phyloP scores from a whole-genome alignment of 2,329 filamentous ascomycete species.

The Eurotiales sp. region DNA sequence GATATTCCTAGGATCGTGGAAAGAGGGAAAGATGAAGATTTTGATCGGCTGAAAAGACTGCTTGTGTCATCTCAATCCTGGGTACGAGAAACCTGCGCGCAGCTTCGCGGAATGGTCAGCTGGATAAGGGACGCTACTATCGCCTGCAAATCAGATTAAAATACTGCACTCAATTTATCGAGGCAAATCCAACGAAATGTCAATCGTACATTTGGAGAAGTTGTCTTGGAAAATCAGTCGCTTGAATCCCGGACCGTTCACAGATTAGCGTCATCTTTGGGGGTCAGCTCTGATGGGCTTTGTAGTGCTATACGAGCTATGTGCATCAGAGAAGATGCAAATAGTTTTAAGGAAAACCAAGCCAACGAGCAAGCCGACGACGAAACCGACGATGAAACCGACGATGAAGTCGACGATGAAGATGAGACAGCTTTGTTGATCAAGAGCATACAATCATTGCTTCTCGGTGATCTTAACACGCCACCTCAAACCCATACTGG shows the following conservation, averaged over 20 bases:
- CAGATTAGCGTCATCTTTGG: background rate
- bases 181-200: background rate
- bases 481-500: background rate
- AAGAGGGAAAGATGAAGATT: background rate
- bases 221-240: background rate
- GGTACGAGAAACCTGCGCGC: background rate
- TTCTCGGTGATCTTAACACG: background rate
- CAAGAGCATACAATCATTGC: slow-evolving; percentile 1
- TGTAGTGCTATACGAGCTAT: background rate
- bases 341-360: background rate
- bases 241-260: background rate
- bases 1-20: background rate
- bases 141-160: slow-evolving; percentile 1
- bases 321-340: background rate
- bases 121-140: background rate
- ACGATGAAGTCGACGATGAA: background rate
- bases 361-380: background rate
- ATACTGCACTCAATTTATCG: background rate
- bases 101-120: slow-evolving; percentile 1
- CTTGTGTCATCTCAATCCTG: background rate
- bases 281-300: background rate
- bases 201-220: background rate
- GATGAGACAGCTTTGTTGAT: background rate
- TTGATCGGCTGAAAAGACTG: background rate
- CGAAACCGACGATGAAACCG: background rate